Evolutionary conservation across 2,329 filamentous ascomycete species (phyloP).

Genomic region (Colletotrichum paranaense): DNA sequence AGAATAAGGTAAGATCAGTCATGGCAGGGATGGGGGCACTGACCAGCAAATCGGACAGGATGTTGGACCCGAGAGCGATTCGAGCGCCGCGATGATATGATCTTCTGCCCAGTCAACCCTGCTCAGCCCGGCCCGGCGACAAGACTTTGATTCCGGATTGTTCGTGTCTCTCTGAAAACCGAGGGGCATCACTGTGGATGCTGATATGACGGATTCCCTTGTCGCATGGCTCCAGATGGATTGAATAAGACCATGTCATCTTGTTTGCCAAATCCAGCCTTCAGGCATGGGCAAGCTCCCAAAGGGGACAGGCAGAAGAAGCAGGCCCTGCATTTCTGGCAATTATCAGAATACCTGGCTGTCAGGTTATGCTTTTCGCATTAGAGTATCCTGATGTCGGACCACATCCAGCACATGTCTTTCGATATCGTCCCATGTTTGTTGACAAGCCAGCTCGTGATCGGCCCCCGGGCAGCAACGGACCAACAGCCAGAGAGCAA

Average conservation of each 20-base stretch:
- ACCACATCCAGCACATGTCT: constrained; percentile 30
- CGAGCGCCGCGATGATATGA: background rate
- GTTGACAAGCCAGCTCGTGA: constrained; percentile 26
- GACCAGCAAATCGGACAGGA: constrained; percentile 1
- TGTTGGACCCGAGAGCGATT: constrained; percentile 2
- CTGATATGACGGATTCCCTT: background rate
- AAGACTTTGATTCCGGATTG: background rate
- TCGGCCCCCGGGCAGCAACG: constrained; percentile 4
- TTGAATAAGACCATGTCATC: constrained; percentile 11
- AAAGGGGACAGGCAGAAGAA: background rate
- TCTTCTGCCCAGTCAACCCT: background rate
- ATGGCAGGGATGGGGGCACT: background rate
- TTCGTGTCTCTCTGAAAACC: background rate
- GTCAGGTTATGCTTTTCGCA: constrained; percentile 7
- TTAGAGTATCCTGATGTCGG: constrained; percentile 23
- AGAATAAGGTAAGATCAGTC: background rate
- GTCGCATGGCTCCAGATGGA: constrained; percentile 8
- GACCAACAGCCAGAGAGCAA: constrained; percentile 4
- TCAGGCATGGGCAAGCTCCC: constrained; percentile 13
- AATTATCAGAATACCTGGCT: background rate
- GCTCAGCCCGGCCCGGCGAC: background rate
- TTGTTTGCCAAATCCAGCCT: constrained; percentile 16
- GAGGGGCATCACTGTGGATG: background rate
- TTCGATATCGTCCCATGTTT: constrained; percentile 28
- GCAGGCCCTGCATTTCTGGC: background rate